A percentile compares a stretch with the other conserved stretches of the same genome.
Conservation (phyloP, 2,329 filamentous ascomycete species). For the Zasmidium cellare region DNA sequence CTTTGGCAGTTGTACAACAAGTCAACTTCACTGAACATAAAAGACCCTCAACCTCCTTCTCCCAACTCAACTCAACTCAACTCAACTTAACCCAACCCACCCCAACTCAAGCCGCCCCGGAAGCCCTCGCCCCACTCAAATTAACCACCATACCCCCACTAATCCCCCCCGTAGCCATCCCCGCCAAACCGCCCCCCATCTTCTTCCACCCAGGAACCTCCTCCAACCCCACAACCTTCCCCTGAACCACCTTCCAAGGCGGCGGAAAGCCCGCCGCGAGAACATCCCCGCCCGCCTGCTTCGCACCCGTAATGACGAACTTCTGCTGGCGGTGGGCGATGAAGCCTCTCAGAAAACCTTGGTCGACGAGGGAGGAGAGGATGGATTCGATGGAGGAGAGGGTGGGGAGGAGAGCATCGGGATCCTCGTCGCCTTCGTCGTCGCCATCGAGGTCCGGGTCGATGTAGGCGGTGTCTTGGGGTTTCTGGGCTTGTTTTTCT, state of each 20-base stretch:
- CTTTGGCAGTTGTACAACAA: too few species aligned
- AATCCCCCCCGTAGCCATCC: slow-evolving; percentile 22
- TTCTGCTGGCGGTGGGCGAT: slow-evolving; percentile 73
- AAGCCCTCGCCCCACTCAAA: slow-evolving; percentile 55
- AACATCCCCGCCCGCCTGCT: slow-evolving; percentile 53
- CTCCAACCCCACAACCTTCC: slow-evolving; percentile 58
- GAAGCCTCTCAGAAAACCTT: slow-evolving; percentile 81
- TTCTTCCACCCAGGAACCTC: slow-evolving; percentile 76
- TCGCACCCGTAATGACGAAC: slow-evolving; percentile 80
- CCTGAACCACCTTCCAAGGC: slow-evolving; percentile 67
- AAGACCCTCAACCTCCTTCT: too few species aligned
- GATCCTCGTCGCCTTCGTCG: slow-evolving; percentile 6
- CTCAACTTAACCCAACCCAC: too few species aligned
- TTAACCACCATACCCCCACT: slow-evolving; percentile 56
- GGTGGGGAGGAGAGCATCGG: slow-evolving; percentile 42
- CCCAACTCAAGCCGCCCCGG: slow-evolving; percentile 24
- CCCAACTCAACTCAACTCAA: too few species aligned
- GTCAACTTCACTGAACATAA: too few species aligned
- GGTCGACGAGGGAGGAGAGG: slow-evolving; percentile 72
- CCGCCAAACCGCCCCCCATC: slow-evolving; percentile 16
- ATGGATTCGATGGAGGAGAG: slow-evolving; percentile 66
- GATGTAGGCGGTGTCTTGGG: slow-evolving; percentile 38
- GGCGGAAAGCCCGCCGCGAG: slow-evolving; percentile 73
- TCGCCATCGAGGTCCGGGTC: slow-evolving; percentile 48
- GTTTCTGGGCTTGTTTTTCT: slow-evolving; percentile 53